Conservation (phyloP, 805 yeast species). For the Komagataella pastoris region DNA sequence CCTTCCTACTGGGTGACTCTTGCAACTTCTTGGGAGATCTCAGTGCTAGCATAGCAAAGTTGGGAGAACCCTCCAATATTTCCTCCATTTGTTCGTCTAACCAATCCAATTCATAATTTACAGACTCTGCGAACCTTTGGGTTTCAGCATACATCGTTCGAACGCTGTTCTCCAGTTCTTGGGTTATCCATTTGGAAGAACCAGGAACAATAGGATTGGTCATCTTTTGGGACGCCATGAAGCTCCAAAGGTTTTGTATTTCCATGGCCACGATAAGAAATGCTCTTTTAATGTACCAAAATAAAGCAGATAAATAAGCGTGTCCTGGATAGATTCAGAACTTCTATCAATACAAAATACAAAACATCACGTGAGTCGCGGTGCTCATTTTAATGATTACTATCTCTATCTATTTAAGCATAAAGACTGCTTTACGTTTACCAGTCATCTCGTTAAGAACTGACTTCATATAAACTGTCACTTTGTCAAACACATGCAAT, state of each 20-base stretch:
- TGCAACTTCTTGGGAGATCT: slow-evolving; percentile 9
- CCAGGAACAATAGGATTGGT: slow-evolving; percentile 25
- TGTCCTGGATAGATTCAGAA: background rate
- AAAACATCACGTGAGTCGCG: background rate
- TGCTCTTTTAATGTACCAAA: background rate
- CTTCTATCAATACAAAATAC: background rate
- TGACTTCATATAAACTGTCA: slow-evolving; percentile 71
- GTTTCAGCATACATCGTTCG: slow-evolving; percentile 22
- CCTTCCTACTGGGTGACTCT: slow-evolving; percentile 4
- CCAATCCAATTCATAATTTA: slow-evolving; percentile 25
- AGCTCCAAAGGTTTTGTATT: slow-evolving; percentile 3
- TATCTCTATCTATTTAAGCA: slow-evolving; percentile 25
- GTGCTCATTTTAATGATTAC: too few relatives aligned
- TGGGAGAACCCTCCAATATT: slow-evolving; percentile 12
- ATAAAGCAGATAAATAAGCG: background rate
- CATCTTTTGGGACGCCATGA: slow-evolving; percentile 2
- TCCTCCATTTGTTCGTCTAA: slow-evolving; percentile 27
- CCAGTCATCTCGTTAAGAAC: slow-evolving; percentile 80
- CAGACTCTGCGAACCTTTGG: slow-evolving; percentile 24
- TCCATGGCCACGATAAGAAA: background rate
- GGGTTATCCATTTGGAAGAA: slow-evolving; percentile 35
- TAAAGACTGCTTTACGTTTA: slow-evolving; percentile 79
- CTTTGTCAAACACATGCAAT: slow-evolving; percentile 65
- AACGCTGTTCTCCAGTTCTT: slow-evolving; percentile 25
- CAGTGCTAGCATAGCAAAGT: slow-evolving; percentile 7